These are phyloP conservation scores for Lachnellula subtilissima DNA, from an alignment of 2,329 filamentous ascomycete species.

Conservation along the genomic window DNA sequence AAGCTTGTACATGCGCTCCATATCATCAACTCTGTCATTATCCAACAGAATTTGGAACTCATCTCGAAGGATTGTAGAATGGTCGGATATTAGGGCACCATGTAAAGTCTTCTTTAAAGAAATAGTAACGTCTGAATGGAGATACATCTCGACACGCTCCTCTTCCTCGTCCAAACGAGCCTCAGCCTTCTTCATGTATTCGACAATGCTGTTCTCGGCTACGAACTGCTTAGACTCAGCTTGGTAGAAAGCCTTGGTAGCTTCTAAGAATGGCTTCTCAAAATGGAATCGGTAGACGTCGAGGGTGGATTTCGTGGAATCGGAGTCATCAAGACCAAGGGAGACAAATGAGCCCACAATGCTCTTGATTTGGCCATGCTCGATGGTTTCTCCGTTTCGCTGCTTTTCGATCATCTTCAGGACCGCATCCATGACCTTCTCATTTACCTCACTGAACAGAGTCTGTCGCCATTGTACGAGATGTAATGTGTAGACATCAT, in stretches of 20 bases:
- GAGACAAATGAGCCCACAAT: slow-evolving; percentile 97
- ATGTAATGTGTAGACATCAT: slow-evolving; percentile 96
- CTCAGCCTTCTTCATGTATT: slow-evolving; percentile 99
- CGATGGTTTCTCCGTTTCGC: slow-evolving; percentile 94
- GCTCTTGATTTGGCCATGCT: slow-evolving; percentile 93
- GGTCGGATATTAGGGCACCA: slow-evolving; percentile 81
- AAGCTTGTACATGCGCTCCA: slow-evolving; percentile 93
- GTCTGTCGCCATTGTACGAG: slow-evolving; percentile 93
- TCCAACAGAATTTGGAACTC: slow-evolving; percentile 94
- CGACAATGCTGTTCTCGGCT: slow-evolving; percentile 93
- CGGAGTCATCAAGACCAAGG: slow-evolving; percentile 86
- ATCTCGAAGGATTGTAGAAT: slow-evolving; percentile 79
- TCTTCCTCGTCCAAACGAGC: slow-evolving; percentile 85
- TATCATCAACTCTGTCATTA: slow-evolving; percentile 90
- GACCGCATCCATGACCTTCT: slow-evolving; percentile 91
- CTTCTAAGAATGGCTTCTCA: slow-evolving; percentile 83
- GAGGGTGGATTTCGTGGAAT: slow-evolving; percentile 87
- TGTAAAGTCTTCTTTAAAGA: slow-evolving; percentile 85
- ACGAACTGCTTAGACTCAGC: slow-evolving; percentile 92
- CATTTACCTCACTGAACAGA: slow-evolving; percentile 77
- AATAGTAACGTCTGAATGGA: slow-evolving; percentile 83
- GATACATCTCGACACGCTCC: slow-evolving; percentile 84
- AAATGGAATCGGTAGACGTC: slow-evolving; percentile 93
- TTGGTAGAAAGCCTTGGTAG: slow-evolving; percentile 81
- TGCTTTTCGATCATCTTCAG: slow-evolving; percentile 95